Evolutionary conservation across 371 early-diverging fungal genomes (phyloP).

Genomic region (Mycotypha africana): DNA sequence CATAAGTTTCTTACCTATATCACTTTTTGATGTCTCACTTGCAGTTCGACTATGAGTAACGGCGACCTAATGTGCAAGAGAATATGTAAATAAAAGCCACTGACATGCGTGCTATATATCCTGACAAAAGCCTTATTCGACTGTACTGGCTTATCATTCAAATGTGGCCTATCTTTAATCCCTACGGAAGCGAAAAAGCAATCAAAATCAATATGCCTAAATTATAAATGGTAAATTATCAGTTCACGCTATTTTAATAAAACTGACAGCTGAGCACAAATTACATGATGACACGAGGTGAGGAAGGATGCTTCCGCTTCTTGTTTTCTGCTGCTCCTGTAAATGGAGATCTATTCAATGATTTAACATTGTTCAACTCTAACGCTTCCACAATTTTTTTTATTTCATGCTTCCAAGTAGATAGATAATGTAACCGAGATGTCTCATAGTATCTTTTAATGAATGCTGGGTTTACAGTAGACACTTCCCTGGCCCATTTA

Average conservation of each 20-base stretch:
- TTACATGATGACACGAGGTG: constrained; percentile 28
- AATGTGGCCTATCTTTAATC: constrained; percentile 59
- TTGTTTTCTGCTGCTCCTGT: constrained; percentile 2
- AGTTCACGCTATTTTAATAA: no score
- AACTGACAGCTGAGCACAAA: no score
- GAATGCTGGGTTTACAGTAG: constrained; percentile 56
- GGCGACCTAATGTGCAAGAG: constrained; percentile 29
- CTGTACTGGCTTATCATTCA: constrained; percentile 59
- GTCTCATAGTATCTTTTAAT: constrained; percentile 69
- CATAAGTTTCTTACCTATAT: constrained; percentile 35
- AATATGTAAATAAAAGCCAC: neutral
- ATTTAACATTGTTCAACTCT: constrained; percentile 16
- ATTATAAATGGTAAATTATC: no score
- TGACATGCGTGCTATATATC: constrained; percentile 13
- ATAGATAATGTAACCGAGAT: constrained; percentile 80
- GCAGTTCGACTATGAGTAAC: constrained; percentile 33
- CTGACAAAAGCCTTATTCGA: no score
- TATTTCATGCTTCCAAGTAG: constrained; percentile 79
- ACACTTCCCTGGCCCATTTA: constrained; percentile 28
- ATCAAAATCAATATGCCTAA: constrained; percentile 90
- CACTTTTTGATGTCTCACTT: constrained; percentile 31
- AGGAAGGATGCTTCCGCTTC: neutral
- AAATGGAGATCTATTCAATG: no score
- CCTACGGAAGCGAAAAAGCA: constrained; percentile 90
- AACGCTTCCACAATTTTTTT: constrained; percentile 48